Evolutionary conservation across 257 asterid species (phyloP), one percentile per base, ranked within the genome.

Genomic region (Plantago major): DNA sequence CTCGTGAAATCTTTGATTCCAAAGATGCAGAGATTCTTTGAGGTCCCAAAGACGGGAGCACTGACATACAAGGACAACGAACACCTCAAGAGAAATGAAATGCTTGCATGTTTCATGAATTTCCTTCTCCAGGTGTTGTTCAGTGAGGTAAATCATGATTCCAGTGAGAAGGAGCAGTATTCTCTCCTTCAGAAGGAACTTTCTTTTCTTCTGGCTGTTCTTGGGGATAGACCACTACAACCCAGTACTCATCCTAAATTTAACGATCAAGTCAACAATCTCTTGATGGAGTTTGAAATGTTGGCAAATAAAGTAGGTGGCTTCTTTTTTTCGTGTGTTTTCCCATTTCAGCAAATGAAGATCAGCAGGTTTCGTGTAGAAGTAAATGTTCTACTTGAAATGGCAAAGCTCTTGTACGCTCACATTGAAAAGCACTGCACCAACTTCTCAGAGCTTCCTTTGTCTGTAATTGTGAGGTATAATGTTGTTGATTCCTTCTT

Each of bases 221-320:
- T 51, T 49, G 60, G 68, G 15, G 68, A 63, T 38, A 13, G 3
- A n/a, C 28, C 19, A 40, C 38, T 26, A 1, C 42, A 37, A 12
- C 37, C 37, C 37, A 6, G 18, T 15, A 16, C 0, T 55, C 44
- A 55, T 38, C 45, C 12, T 8, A 1, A 16, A 8, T 7, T 7
- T 18, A 2, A 11, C 13, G 53, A 59, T 8, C 26, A 56, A 33
- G 42, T 43, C 11, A 12, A 44, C 9, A 26, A 48, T 62, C 43
- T 65, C 7, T 44, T 55, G 63, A 15, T 37, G 3, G 67, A 68
- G 10, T 13, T 52, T 11, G 55, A 51, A 45, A 46, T 6, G 1
- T 53, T 51, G 42, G 67, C 55, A 0, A 60, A 60, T 13, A 42
- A 47, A 16, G 38, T 62, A 13, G 58, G 67, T 3, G 26, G 12